A percentile compares a stretch with the other conserved stretches of the same genome.
Evolutionary conservation across 2,329 filamentous ascomycete species (phyloP).

Genomic region (Rutstroemia sp.): DNA sequence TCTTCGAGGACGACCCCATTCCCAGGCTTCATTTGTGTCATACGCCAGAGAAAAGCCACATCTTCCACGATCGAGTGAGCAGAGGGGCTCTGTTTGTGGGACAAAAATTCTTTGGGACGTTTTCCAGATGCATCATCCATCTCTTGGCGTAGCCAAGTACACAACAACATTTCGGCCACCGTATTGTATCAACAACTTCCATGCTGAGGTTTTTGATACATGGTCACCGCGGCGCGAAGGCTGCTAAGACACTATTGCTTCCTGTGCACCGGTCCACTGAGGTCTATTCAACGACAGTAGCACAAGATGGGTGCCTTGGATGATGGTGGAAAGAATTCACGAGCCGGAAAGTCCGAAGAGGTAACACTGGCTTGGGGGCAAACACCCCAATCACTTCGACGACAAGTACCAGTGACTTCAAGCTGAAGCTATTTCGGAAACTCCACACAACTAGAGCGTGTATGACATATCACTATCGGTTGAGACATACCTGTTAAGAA

Average conservation of each 20-base stretch:
- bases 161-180: too few species aligned
- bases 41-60: background rate
- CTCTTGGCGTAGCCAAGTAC: background rate
- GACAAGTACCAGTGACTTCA: background rate
- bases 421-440: background rate
- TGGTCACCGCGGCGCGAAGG: too few species aligned
- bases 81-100: background rate
- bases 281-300: too few species aligned
- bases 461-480: background rate
- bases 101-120: background rate
- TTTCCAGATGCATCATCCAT: background rate
- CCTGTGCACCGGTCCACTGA: too few species aligned
- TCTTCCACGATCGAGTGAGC: background rate
- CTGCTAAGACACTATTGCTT: too few species aligned
- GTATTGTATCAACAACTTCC: too few species aligned
- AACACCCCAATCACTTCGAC: background rate
- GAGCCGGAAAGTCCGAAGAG: background rate
- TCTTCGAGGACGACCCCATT: background rate
- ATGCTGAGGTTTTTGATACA: too few species aligned
- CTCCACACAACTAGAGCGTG: background rate
- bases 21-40: background rate
- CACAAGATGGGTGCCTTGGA: too few species aligned
- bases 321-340: background rate
- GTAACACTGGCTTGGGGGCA: background rate
- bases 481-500: background rate